Evolutionary conservation across 768 basidiomycete genomes (phyloP), one percentile per base, ranked within the genome.

Genomic region (Phylloporus sp.): DNA sequence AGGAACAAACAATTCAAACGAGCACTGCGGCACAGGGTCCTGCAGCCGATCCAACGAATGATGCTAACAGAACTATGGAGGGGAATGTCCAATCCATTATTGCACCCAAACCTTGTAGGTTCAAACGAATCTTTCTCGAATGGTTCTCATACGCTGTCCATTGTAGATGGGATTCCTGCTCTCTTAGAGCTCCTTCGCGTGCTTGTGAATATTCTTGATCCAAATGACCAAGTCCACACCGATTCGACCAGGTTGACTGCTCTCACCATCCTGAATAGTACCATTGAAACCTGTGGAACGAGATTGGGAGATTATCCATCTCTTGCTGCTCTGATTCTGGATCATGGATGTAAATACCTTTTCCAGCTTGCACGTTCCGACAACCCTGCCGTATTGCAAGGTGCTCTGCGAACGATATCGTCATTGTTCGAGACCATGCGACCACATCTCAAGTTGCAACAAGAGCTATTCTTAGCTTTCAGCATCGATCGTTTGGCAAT

Each of bases 291-390:
- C 46, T 82, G 91, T 18, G 95, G 94, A 7, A 67, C 78, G 7
- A 80, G 77, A 36, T 81, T 99, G 49, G 82, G 85, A 23, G 73
- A 80, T 24, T 97, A 88, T 68, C 82, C 88, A 7, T 91, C 90
- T 7, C 73, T 98, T 29, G 74, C 83, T 45, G 75, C 78, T 24
- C 82, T 97, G 49, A 75, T 97, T 29, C 72, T 89, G 13, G 95
- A 99, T 64, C 78, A 87, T 43, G 94, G 91, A 1, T 98, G 95
- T 78, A 95, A 95, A 73, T 94, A 88, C 64, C 82, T 99, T 28
- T 97, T 99, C 77, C 95, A 97, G 72, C 82, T 99, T 31, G 94
- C 93, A 20, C 83, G 95, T 31, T 94, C 93, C 2, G 94, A 97
- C 56, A 89, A 91, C 52, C 78, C 81, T 9, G 76, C 79, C 42